Evolutionary conservation across 2,329 filamentous ascomycete species (phyloP), one percentile per base, ranked within the genome.

Genomic region (Grosmannia serpens): DNA sequence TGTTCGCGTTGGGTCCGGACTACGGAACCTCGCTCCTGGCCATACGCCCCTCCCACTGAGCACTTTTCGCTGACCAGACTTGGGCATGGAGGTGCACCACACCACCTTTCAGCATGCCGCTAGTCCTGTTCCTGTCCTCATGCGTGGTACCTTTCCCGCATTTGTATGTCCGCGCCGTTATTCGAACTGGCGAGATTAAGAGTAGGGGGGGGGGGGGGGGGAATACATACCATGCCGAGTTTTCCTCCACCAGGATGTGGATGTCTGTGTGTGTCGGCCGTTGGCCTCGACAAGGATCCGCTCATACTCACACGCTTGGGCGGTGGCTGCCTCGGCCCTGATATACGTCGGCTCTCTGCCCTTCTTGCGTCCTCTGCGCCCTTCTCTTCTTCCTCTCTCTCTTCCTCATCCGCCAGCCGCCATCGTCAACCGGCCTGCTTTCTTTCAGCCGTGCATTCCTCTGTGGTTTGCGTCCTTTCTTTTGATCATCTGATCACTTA

Each of bases 391-490:
- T 51, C 31, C 26, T 46, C 26, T 22, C 15, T 46, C 17, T 29
- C 53, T 41, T 20, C 20, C 26, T 31, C 10, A 10, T 29, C 24
- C n/a, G 35, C 13, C 53, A 38, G 13, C 22, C 9, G 15, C 8
- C 35, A 29, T 57, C 46, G 15, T 52, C 55, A 55, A 35, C 15
- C 59, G 59, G 54, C 56, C 57, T 51, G 35, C 51, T 17, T 46
- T 55, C 47, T n/a, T 33, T 38, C 44, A 24, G 57, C 58, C 60
- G 27, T 58, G 62, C 62, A 62, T 58, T 55, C 62, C 62, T 47
- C 61, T 50, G 55, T 56, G 61, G 62, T 62, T 58, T 62, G 62
- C 62, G 62, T 64, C 62, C 62, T 61, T 60, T 64, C 62, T 51
- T 62, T 64, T 56, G 61, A 58, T 61, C 58, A 47, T 20, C 54